A percentile compares a stretch with the other conserved stretches of the same genome.
Conservation (phyloP, 495 filamentous ascomycete genomes). For the Cairneyella variabilis region DNA sequence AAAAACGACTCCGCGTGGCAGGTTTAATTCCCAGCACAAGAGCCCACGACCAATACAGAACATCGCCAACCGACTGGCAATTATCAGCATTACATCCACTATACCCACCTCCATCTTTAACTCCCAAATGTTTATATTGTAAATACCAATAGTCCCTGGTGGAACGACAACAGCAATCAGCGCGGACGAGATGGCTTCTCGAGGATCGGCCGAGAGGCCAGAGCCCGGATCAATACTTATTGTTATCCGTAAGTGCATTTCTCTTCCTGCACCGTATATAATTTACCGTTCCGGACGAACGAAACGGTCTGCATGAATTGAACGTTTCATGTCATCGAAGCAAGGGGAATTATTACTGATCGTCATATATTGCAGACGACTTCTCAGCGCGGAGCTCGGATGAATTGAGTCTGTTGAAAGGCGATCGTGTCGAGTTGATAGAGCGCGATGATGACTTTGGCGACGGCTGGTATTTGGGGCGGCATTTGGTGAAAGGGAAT, state of each 20-base stretch:
- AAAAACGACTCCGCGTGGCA: slow-evolving; percentile 11
- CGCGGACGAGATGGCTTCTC: slow-evolving; percentile 40
- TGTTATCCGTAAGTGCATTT: slow-evolving; percentile 67
- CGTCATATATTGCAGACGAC: slow-evolving; percentile 54
- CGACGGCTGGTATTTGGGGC: slow-evolving; percentile 95
- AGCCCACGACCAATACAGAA: slow-evolving; percentile 7
- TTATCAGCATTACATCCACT: not conserved
- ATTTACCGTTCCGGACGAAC: slow-evolving; percentile 3
- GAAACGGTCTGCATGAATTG: not conserved
- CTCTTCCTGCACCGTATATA: not conserved
- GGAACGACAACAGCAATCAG: slow-evolving; percentile 12
- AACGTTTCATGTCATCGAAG: slow-evolving; percentile 10
- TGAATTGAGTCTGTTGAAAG: slow-evolving; percentile 82
- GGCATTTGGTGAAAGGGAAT: slow-evolving; percentile 66
- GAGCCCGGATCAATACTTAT: slow-evolving; percentile 66
- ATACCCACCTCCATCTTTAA: not conserved
- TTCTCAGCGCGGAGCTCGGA: slow-evolving; percentile 87
- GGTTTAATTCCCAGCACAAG: slow-evolving; percentile 6
- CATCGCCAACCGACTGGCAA: slow-evolving; percentile 5
- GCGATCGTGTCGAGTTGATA: slow-evolving; percentile 85
- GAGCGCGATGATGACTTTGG: slow-evolving; percentile 97
- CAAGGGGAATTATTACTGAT: slow-evolving; percentile 7
- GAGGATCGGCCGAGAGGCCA: slow-evolving; percentile 37
- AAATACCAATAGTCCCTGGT: slow-evolving; percentile 5
- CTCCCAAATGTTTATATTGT: slow-evolving; percentile 19